These are phyloP conservation scores for Colletotrichum spinosum DNA, from an alignment of 2,329 filamentous ascomycete genomes.

Conservation along the genomic window DNA sequence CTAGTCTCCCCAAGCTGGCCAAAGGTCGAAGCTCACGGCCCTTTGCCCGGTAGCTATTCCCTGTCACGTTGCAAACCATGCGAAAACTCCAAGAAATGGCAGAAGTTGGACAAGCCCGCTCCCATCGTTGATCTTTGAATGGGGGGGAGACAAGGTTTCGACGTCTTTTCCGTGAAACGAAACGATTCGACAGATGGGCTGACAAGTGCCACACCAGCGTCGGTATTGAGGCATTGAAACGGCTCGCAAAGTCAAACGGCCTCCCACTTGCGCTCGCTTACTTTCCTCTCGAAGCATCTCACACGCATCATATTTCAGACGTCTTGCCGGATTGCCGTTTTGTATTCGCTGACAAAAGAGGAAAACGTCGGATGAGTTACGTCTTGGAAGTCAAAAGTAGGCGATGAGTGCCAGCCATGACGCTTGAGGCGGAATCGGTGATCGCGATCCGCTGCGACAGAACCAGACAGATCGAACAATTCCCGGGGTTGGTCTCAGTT, in stretches of 20 bases:
- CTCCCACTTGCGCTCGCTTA: not conserved
- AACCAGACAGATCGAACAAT: conserved; percentile 5
- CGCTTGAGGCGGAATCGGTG: conserved; percentile 5
- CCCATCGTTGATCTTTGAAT: no score
- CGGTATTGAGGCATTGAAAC: conserved; percentile 13
- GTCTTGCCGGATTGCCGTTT: not conserved
- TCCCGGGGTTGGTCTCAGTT: conserved; percentile 6
- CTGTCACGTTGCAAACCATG: no score
- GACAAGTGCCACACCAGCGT: not conserved
- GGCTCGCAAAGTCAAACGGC: conserved; percentile 5
- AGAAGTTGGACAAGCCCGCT: no score
- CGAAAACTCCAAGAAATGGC: no score
- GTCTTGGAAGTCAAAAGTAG: conserved; percentile 1
- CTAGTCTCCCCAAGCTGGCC: no score
- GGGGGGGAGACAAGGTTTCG: no score
- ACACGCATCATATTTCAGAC: not conserved
- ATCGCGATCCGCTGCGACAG: conserved; percentile 5
- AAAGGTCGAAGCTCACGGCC: no score
- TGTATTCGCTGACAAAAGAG: conserved; percentile 9
- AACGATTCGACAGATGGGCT: no score
- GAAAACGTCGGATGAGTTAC: conserved; percentile 21
- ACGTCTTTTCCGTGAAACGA: no score
- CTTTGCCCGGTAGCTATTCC: no score
- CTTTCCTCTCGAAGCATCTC: not conserved
- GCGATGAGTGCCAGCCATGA: not conserved